Evolutionary conservation across 176 grass and related monocot genomes (phyloP), one percentile per base, ranked within the genome.

Genomic region (Zoysia pacifica): DNA sequence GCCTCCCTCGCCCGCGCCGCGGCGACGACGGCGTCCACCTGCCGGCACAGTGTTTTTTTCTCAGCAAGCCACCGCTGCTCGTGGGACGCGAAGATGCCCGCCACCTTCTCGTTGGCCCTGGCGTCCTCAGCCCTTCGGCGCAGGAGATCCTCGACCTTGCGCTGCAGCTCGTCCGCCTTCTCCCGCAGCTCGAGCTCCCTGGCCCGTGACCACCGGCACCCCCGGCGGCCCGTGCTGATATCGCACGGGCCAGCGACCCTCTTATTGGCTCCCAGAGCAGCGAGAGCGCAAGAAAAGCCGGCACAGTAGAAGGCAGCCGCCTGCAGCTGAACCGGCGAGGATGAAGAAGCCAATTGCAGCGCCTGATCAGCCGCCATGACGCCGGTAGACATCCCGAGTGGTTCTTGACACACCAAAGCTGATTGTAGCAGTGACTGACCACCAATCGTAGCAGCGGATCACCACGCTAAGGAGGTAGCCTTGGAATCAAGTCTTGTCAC

Each of bases 101-200:
- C 93, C 49, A 93, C 90, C 79, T 97, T 93, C 85, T 97, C 93
- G 68, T 97, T 97, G 20, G 90, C 93, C 78, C 86, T 87, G 7
- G 90, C 94, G 28, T 93, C 94, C 68, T 97, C 94, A 4, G 69
- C 77, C 41, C 94, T 66, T 9, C 77, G 81, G 51, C 49, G 72
- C 39, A 71, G 86, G 40, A 97, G 81, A 71, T 89, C 86, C 35
- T 75, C 86, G 0, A 86, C 48, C 73, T 91, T 66, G 5, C 11
- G 53, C 18, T 93, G 81, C 12, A 87, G 69, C 73, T 47, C 83
- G 13, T 4, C 75, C 2, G 83, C 37, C 80, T 82, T 92, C 85
- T 87, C 84, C 44, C 64, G 74, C 79, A 90, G 65, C 78, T 74
- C 72, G 15, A 81, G 16, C 46, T 91, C 91, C 16, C 44, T 37